phyloP scores from a whole-genome alignment of 2,329 filamentous ascomycete genomes.

The Fusarium chaquense region DNA sequence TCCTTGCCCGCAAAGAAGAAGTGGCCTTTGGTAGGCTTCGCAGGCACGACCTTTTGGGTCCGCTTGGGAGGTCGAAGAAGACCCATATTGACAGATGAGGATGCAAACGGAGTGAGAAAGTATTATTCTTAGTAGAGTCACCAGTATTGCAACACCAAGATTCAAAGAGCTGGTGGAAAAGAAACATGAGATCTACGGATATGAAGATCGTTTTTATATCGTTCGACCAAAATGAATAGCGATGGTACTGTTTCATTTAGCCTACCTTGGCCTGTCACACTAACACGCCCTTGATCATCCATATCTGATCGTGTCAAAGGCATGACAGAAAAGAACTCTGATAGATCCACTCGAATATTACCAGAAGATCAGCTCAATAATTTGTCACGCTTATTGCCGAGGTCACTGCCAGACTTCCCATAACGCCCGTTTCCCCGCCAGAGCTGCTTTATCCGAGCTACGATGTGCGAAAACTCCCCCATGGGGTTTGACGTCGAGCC shows the following conservation, averaged over 20 bases:
- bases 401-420: not conserved
- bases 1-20: conserved; percentile 26
- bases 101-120: not conserved
- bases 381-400: not conserved
- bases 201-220: conserved; percentile 8
- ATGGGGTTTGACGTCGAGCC: not conserved
- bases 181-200: not conserved
- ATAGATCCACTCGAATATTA: not conserved
- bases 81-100: conserved; percentile 2
- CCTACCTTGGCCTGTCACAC: not conserved
- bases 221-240: not conserved
- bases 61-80: conserved; percentile 15
- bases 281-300: not conserved
- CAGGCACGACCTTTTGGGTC: conserved; percentile 26
- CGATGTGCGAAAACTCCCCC: conserved; percentile 19
- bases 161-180: not conserved
- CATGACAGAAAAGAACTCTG: not conserved
- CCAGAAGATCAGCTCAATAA: not conserved
- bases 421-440: conserved; percentile 14
- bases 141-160: not conserved
- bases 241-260: not conserved
- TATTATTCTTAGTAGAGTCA: not conserved
- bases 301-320: not conserved
- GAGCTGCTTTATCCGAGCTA: conserved; percentile 18
- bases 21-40: conserved; percentile 14